phyloP scores from a whole-genome alignment of 2,329 filamentous ascomycete genomes.

The Pyrenophora seminiperda region DNA sequence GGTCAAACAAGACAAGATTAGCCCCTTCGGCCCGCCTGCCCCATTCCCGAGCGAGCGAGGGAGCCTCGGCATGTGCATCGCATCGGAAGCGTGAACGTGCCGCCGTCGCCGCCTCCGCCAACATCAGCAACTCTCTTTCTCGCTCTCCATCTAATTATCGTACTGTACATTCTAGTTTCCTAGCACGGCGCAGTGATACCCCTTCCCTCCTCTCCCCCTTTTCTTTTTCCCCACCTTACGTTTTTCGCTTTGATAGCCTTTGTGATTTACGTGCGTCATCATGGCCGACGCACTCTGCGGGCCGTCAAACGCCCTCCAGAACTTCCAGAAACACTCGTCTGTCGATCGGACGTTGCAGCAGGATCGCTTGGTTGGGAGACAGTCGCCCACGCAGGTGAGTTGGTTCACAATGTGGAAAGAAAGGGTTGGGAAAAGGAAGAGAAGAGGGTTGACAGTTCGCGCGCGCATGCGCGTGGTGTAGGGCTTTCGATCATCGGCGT shows the following conservation, averaged over 20 bases:
- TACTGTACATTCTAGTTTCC: slow-evolving; percentile 13
- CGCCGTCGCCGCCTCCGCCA: slow-evolving; percentile 1
- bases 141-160: too few species aligned
- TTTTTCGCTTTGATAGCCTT: not conserved
- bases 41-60: slow-evolving; percentile 2
- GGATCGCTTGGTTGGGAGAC: slow-evolving; percentile 65
- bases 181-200: slow-evolving; percentile 35
- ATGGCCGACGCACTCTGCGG: slow-evolving; percentile 75
- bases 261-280: slow-evolving; percentile 11
- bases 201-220: too few species aligned
- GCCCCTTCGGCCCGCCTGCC: slow-evolving; percentile 16
- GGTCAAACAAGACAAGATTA: too few species aligned
- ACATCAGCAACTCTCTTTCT: not conserved
- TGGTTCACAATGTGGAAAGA: not conserved
- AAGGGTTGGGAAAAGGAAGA: not conserved
- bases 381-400: slow-evolving; percentile 61
- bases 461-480: too few species aligned
- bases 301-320: slow-evolving; percentile 75
- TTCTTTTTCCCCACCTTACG: not conserved
- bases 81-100: slow-evolving; percentile 6
- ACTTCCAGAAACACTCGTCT: slow-evolving; percentile 71
- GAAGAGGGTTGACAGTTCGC: slow-evolving; percentile 18
- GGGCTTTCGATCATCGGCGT: slow-evolving; percentile 67
- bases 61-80: slow-evolving; percentile 34
- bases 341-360: slow-evolving; percentile 74